A percentile compares a stretch with the other conserved stretches of the same genome.
Evolutionary conservation across 805 yeast species (phyloP).

Genomic region (Lipomyces sp.): DNA sequence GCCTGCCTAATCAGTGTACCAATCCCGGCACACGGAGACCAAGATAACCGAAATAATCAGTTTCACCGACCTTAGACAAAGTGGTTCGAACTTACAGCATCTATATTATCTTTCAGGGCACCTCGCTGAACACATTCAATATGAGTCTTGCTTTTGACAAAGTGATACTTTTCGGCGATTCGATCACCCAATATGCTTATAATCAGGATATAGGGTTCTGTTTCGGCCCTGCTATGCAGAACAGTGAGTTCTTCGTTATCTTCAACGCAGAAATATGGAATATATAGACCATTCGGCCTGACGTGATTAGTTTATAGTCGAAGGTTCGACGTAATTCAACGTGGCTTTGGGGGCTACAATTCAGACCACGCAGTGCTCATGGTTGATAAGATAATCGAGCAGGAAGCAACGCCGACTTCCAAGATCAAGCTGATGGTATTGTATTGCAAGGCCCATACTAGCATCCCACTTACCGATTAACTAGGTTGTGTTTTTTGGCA

Average conservation of each 20-base stretch:
- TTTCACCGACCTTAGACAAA: not conserved
- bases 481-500: constrained; percentile 72
- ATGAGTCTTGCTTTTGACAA: constrained; percentile 44
- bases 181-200: constrained; percentile 63
- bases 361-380: constrained; percentile 62
- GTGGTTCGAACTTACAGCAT: not conserved
- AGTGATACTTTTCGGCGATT: constrained; percentile 70
- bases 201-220: constrained; percentile 51
- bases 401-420: constrained; percentile 51
- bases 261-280: not conserved
- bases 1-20: not conserved
- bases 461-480: constrained; percentile 20
- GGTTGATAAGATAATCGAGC: constrained; percentile 55
- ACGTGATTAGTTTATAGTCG: constrained; percentile 52
- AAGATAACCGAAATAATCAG: not conserved
- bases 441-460: no score
- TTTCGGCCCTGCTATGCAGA: constrained; percentile 56
- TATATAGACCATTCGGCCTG: not conserved
- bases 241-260: constrained; percentile 32
- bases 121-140: not conserved
- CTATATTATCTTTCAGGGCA: not conserved
- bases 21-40: not conserved
- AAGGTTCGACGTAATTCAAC: constrained; percentile 65
- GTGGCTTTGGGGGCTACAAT: constrained; percentile 82
- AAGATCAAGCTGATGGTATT: constrained; percentile 45